phyloP scores from a whole-genome alignment of 345 rosid genomes.

The Populus nigra region DNA sequence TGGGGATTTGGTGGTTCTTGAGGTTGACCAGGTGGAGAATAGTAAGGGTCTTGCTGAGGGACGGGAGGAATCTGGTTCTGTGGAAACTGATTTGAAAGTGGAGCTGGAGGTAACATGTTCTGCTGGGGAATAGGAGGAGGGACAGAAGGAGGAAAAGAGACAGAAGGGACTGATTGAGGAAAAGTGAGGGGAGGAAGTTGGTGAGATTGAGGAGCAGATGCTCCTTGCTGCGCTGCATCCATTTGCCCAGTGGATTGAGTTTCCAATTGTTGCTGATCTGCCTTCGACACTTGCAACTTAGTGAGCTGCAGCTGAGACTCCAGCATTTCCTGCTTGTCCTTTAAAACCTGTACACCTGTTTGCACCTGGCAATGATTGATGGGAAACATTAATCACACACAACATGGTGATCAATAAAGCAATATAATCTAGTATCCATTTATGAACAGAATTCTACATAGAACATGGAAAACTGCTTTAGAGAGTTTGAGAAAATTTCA shows the following conservation, averaged over 20 bases:
- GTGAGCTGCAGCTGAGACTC: constrained; percentile 66
- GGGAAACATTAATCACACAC: background rate
- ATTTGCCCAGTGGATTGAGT: constrained; percentile 36
- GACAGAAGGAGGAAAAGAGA: constrained; percentile 18
- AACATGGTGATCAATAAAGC: background rate
- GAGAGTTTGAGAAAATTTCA: background rate
- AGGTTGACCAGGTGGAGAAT: constrained; percentile 53
- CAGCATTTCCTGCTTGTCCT: constrained; percentile 70
- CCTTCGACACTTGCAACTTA: constrained; percentile 56
- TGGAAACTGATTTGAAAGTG: constrained; percentile 57
- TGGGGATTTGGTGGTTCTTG: constrained; percentile 62
- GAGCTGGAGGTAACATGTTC: constrained; percentile 50
- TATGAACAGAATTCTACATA: background rate
- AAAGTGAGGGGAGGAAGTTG: constrained; percentile 36
- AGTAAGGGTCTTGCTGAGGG: constrained; percentile 70
- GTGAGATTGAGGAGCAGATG: constrained; percentile 55
- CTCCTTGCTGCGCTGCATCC: constrained; percentile 45
- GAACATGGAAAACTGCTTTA: background rate
- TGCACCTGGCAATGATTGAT: constrained; percentile 58
- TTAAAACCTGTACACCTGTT: constrained; percentile 59
- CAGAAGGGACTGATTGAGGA: constrained; percentile 36
- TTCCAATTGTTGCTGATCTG: constrained; percentile 44
- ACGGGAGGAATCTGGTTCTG: constrained; percentile 43
- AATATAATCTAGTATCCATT: constrained; percentile 2
- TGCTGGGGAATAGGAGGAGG: constrained; percentile 45